phyloP scores from a whole-genome alignment of 805 yeast species.

The Candida arabinofermentans region DNA sequence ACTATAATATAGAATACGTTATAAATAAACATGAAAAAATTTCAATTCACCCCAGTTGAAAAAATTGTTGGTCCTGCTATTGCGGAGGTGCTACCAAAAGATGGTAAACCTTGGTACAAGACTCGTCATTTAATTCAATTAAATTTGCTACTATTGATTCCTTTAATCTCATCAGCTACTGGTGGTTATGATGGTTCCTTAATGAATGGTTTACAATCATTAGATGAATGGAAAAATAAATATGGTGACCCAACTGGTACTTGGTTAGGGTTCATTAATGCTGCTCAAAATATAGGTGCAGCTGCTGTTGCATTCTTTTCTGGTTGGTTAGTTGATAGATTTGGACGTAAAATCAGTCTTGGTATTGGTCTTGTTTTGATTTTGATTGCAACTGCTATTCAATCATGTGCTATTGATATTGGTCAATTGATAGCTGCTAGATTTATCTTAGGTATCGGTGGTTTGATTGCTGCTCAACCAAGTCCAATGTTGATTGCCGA shows the following conservation, averaged over 20 bases:
- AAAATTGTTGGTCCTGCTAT: slow-evolving; percentile 19
- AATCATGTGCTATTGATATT: slow-evolving; percentile 36
- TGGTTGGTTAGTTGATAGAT: slow-evolving; percentile 37
- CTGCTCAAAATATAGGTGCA: slow-evolving; percentile 36
- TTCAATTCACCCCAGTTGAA: slow-evolving; percentile 11
- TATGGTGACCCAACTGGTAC: slow-evolving; percentile 32
- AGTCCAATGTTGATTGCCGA: slow-evolving; percentile 51
- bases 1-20: no score
- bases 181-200: slow-evolving; percentile 40
- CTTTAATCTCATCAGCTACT: slow-evolving; percentile 34
- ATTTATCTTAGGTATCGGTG: slow-evolving; percentile 46
- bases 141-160: slow-evolving; percentile 35
- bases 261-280: slow-evolving; percentile 33
- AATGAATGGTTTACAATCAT: slow-evolving; percentile 44
- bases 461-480: slow-evolving; percentile 37
- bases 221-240: slow-evolving; percentile 33
- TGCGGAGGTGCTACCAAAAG: slow-evolving; percentile 18
- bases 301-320: slow-evolving; percentile 26
- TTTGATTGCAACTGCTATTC: slow-evolving; percentile 52
- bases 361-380: slow-evolving; percentile 49
- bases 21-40: neutral
- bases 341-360: slow-evolving; percentile 60
- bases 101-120: slow-evolving; percentile 31
- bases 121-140: slow-evolving; percentile 37
- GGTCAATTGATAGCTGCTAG: slow-evolving; percentile 41